These are phyloP conservation scores for Podospora didyma DNA, from an alignment of 495 filamentous ascomycete genomes.

Conservation along the genomic window DNA sequence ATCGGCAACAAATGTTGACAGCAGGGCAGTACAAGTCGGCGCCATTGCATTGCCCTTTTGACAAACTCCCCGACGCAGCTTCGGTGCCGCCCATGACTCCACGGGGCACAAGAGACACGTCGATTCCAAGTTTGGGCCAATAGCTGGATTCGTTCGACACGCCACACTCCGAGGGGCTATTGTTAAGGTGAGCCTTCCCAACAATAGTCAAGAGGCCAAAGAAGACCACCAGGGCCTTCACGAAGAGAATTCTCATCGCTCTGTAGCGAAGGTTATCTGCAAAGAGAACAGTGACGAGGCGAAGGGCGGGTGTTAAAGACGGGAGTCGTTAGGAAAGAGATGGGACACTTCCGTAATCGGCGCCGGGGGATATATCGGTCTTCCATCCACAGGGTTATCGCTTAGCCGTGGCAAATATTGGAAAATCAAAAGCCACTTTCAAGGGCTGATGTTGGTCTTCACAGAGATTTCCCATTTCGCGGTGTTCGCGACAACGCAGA, in stretches of 20 bases:
- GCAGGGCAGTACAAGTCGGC: constrained; percentile 5
- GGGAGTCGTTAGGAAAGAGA: not conserved
- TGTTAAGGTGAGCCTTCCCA: not conserved
- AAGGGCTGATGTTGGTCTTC: not conserved
- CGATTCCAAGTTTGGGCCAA: not conserved
- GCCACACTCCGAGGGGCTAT: not conserved
- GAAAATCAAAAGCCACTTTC: not conserved
- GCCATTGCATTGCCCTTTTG: not conserved
- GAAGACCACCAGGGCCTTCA: not conserved
- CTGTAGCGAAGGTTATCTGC: not conserved
- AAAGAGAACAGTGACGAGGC: not conserved
- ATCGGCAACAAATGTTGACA: constrained; percentile 4
- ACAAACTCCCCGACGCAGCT: not conserved
- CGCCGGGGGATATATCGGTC: not conserved
- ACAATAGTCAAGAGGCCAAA: not conserved
- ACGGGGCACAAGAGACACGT: not conserved
- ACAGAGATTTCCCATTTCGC: not conserved
- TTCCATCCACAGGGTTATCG: not conserved
- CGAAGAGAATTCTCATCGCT: not conserved
- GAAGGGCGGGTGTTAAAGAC: not conserved
- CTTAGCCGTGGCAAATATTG: not conserved
- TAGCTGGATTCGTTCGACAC: not conserved
- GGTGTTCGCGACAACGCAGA: not conserved
- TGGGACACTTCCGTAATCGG: not conserved
- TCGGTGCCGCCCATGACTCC: not conserved